Percentiles rank a stretch among this genome's conserved stretches.
phyloP scores from a whole-genome alignment of 2,329 filamentous ascomycete genomes.

The Exophiala sp. region DNA sequence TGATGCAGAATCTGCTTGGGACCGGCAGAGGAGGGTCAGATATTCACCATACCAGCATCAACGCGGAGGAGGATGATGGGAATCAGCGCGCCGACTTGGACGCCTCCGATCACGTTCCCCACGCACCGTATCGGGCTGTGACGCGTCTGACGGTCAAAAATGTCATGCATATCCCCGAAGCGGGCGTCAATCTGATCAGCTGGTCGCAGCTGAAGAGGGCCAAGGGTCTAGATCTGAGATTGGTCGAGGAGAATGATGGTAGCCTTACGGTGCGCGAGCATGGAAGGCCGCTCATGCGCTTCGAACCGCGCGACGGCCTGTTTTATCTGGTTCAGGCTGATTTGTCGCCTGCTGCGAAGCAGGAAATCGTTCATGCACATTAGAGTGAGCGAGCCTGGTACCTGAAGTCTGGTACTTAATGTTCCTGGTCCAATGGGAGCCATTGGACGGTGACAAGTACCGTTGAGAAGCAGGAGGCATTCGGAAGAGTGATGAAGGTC shows the following conservation, averaged over 20 bases:
- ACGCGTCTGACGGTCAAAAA: constrained; percentile 9
- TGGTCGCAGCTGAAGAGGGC: constrained; percentile 18
- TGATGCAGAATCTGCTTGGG: neutral
- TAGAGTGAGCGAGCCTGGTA: neutral
- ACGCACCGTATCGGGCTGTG: neutral
- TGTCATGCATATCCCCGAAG: constrained; percentile 11
- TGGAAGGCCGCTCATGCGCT: constrained; percentile 10
- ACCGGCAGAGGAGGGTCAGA: neutral
- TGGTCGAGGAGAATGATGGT: constrained; percentile 12
- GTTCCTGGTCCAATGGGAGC: no score
- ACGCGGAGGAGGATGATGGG: no score
- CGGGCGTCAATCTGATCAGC: constrained; percentile 16
- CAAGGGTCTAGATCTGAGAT: constrained; percentile 5
- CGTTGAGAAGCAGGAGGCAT: no score
- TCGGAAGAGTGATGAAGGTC: no score
- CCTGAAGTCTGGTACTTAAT: no score
- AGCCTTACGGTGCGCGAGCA: constrained; percentile 5
- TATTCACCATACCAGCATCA: no score
- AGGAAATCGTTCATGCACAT: neutral
- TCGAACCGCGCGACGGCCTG: constrained; percentile 8
- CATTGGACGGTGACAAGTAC: no score
- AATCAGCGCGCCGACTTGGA: no score
- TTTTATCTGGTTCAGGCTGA: constrained; percentile 11
- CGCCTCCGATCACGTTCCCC: no score
- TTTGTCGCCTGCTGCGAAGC: neutral